Evolutionary conservation across 352 stramenopile genomes (phyloP).

Genomic region (Phytophthora kernoviae): DNA sequence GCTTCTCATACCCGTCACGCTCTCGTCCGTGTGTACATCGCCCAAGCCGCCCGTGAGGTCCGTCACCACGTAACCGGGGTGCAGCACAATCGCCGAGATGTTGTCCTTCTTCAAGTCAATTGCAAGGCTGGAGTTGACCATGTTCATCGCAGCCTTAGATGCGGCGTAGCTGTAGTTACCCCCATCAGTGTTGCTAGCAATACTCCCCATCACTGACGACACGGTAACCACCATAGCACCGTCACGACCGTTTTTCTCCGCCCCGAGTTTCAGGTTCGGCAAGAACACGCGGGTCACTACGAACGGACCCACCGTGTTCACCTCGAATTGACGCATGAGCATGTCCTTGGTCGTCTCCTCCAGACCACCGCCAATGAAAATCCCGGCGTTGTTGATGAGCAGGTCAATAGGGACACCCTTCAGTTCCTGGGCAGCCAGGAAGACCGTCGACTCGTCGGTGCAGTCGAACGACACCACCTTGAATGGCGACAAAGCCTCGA

Average conservation of each 20-base stretch:
- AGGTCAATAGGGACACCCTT: constrained; percentile 55
- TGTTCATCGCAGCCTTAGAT: constrained; percentile 75
- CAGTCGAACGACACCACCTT: constrained; percentile 53
- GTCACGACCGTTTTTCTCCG: constrained; percentile 9
- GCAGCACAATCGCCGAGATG: constrained; percentile 44
- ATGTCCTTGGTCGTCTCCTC: constrained; percentile 34
- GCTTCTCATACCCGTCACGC: constrained; percentile 34
- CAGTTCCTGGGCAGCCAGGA: constrained; percentile 35
- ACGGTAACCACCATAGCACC: constrained; percentile 27
- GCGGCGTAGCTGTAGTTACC: constrained; percentile 63
- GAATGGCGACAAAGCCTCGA: constrained; percentile 40
- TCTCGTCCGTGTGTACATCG: constrained; percentile 28
- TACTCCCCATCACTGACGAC: constrained; percentile 39
- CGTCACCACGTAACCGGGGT: constrained; percentile 56
- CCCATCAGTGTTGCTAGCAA: constrained; percentile 15
- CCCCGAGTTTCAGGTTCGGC: constrained; percentile 43
- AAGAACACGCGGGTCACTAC: constrained; percentile 52
- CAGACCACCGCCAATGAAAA: constrained; percentile 12
- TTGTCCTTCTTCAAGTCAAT: constrained; percentile 52
- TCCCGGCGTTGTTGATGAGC: constrained; percentile 68
- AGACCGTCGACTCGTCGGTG: constrained; percentile 48
- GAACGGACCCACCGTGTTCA: constrained; percentile 63
- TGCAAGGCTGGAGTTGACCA: constrained; percentile 46
- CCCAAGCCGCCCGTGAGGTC: constrained; percentile 40
- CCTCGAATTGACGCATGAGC: constrained; percentile 58